Conservation (phyloP, 805 yeast genomes). For the Candida sonorensis region DNA sequence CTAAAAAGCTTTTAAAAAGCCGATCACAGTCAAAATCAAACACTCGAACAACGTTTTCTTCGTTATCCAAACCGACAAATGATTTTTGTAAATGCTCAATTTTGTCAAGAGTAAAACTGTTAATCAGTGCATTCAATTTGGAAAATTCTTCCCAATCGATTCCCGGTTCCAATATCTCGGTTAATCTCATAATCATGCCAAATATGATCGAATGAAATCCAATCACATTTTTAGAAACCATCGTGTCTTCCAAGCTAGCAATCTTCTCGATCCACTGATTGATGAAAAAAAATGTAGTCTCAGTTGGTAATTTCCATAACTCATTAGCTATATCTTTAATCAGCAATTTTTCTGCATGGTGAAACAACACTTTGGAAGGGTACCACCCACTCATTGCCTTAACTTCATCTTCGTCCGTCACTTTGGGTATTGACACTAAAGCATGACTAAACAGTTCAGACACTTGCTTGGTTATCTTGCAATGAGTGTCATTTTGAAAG, state of each 20-base stretch:
- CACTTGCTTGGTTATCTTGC: no score
- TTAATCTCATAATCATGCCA: background rate
- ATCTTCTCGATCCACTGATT: background rate
- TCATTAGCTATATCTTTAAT: background rate
- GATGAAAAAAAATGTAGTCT: background rate
- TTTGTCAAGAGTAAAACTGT: background rate
- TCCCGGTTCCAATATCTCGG: background rate
- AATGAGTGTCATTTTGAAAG: no score
- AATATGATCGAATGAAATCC: background rate
- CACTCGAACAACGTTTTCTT: background rate
- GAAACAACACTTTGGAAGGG: background rate
- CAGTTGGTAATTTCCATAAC: background rate
- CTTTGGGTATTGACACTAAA: background rate
- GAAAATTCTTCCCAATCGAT: background rate
- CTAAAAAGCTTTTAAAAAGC: constrained; percentile 6
- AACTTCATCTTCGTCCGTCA: background rate
- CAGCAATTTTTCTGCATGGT: background rate
- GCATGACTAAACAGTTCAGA: background rate
- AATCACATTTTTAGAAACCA: background rate
- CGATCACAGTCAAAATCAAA: constrained; percentile 3
- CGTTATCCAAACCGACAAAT: no score
- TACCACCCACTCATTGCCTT: background rate
- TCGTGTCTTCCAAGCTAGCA: background rate
- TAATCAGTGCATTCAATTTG: background rate
- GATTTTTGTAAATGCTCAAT: no score